Evolutionary conservation across 805 yeast genomes (phyloP).

Genomic region (Schwanniomyces occidentalis): DNA sequence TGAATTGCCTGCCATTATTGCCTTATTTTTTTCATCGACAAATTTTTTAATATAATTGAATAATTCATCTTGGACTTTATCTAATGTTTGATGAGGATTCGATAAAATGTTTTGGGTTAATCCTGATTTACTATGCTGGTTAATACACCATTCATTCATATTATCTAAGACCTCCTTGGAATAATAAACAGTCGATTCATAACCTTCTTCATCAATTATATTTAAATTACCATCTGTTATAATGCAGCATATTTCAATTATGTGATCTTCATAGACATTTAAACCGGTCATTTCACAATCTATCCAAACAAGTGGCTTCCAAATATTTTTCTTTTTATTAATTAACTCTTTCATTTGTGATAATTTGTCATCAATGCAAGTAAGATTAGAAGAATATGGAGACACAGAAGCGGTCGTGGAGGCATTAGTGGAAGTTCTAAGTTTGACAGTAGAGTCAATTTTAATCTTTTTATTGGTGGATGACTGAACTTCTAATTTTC

Average conservation of each 20-base stretch:
- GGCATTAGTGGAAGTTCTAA: neutral
- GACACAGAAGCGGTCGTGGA: neutral
- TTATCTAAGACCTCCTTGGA: conserved; percentile 58
- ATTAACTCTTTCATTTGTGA: conserved; percentile 4
- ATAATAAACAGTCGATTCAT: conserved; percentile 77
- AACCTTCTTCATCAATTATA: conserved; percentile 67
- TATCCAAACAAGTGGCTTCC: conserved; percentile 75
- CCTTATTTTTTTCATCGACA: conserved; percentile 54
- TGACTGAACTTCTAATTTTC: conserved; percentile 1
- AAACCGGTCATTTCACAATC: conserved; percentile 99
- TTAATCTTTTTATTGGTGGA: neutral
- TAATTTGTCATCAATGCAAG: too few species aligned
- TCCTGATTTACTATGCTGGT: conserved; percentile 78
- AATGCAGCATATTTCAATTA: conserved; percentile 89
- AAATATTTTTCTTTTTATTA: conserved; percentile 4
- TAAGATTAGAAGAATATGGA: too few species aligned
- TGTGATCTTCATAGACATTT: conserved; percentile 69
- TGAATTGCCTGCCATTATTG: conserved; percentile 86
- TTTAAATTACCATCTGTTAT: conserved; percentile 83
- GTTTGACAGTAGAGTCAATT: neutral
- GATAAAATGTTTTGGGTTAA: conserved; percentile 68
- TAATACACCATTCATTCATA: conserved; percentile 89
- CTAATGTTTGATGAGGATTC: conserved; percentile 51
- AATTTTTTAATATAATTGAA: conserved; percentile 57
- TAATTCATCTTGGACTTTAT: conserved; percentile 66